Evolutionary conservation across 345 rosid genomes (phyloP).

Genomic region (Citrus reticulata): DNA sequence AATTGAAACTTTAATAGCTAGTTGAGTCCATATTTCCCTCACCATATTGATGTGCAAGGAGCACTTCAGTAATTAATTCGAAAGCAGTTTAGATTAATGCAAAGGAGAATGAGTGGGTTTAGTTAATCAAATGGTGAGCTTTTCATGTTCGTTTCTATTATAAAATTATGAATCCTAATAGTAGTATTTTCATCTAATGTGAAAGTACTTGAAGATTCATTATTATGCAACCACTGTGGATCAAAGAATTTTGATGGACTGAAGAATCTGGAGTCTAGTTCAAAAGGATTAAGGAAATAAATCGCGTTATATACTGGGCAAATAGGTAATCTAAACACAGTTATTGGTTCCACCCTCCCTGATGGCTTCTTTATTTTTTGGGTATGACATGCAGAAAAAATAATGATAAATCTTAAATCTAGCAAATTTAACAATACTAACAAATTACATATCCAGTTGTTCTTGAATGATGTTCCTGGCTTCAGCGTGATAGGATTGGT

Average conservation of each 20-base stretch:
- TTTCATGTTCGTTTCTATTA: not conserved
- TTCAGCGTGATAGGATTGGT: constrained; percentile 32
- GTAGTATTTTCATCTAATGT: no score
- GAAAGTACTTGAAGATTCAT: not conserved
- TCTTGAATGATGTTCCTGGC: constrained; percentile 51
- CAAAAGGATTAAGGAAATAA: not conserved
- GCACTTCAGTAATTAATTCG: not conserved
- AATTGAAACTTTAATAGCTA: no score
- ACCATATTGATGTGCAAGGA: not conserved
- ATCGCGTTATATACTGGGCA: not conserved
- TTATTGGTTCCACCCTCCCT: not conserved
- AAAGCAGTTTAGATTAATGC: no score
- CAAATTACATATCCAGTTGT: constrained; percentile 27
- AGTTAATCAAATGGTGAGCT: not conserved
- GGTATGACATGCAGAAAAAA: not conserved
- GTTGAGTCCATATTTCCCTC: no score
- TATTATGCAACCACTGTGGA: not conserved
- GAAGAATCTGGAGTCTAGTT: not conserved
- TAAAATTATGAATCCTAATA: not conserved
- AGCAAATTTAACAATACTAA: not conserved
- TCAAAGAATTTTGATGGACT: not conserved
- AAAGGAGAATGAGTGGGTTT: not conserved
- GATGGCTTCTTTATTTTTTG: not conserved
- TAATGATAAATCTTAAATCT: not conserved
- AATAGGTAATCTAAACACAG: not conserved